phyloP scores from a whole-genome alignment of 768 basidiomycete genomes.

The Rhodotorula diobovata region DNA sequence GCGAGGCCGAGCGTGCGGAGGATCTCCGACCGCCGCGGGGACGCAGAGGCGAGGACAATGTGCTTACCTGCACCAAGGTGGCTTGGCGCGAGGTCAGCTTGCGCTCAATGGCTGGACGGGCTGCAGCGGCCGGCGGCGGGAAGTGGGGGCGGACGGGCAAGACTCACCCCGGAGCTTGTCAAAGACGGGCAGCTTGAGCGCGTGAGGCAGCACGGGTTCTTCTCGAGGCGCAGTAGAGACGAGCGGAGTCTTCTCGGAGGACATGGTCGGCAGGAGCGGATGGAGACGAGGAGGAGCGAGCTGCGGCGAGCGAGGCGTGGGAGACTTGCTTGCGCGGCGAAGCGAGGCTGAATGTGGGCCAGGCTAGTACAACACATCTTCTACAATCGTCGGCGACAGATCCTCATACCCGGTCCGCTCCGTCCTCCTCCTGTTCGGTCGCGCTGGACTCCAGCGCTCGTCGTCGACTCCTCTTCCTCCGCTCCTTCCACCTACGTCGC shows the following conservation, averaged over 20 bases:
- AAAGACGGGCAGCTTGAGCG: constrained; percentile 33
- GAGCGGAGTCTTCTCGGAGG: constrained; percentile 6
- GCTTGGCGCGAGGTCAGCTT: background rate
- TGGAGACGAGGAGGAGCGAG: too few species aligned
- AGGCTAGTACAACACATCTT: too few species aligned
- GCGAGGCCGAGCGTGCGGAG: constrained; percentile 55
- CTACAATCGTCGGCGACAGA: too few species aligned
- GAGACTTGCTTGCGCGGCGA: background rate
- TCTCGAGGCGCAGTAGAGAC: background rate
- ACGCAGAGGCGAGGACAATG: constrained; percentile 41
- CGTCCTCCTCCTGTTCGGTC: background rate
- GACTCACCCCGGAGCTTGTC: constrained; percentile 22
- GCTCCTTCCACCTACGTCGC: background rate
- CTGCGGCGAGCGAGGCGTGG: background rate
- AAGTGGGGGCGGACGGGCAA: background rate
- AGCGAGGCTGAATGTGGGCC: too few species aligned
- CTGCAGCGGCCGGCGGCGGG: background rate
- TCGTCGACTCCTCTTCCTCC: background rate
- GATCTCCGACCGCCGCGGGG: constrained; percentile 40
- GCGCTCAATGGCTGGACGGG: too few species aligned
- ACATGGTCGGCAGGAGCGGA: background rate
- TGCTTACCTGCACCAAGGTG: constrained; percentile 29
- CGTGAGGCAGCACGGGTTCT: constrained; percentile 31
- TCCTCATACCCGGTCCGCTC: too few species aligned
- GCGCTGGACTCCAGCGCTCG: too few species aligned